A percentile compares a stretch with the other conserved stretches of the same genome.
These are phyloP conservation scores for Cyclotella distinguenda DNA, from an alignment of 108 stramenopile genomes.

Conservation along the genomic window DNA sequence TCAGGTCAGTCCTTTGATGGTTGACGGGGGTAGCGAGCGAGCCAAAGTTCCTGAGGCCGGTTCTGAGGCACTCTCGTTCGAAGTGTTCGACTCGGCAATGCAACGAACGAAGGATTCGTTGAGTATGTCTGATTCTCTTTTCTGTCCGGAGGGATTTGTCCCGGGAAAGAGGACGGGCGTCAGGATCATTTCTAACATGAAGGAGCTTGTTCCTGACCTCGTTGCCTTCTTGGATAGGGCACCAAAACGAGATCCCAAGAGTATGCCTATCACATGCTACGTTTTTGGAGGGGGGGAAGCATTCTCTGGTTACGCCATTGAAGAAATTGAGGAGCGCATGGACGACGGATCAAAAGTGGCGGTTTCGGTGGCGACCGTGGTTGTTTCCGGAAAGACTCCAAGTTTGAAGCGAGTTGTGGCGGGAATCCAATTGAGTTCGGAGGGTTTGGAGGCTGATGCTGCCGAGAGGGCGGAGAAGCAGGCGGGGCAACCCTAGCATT, in stretches of 20 bases:
- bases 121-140: constrained; percentile 61
- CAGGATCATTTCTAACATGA: constrained; percentile 77
- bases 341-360: constrained; percentile 56
- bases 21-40: constrained; percentile 41
- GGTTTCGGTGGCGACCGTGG: constrained; percentile 80
- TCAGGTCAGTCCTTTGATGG: constrained; percentile 67
- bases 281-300: constrained; percentile 56
- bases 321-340: constrained; percentile 69
- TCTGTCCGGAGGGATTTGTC: constrained; percentile 85
- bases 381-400: constrained; percentile 61
- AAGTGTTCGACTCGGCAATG: constrained; percentile 64
- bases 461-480: constrained; percentile 68
- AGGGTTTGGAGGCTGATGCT: constrained; percentile 79
- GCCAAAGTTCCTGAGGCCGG: constrained; percentile 76
- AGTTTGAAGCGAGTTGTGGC: constrained; percentile 69
- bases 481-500: constrained; percentile 40
- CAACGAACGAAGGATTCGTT: constrained; percentile 75
- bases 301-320: constrained; percentile 85
- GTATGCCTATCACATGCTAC: constrained; percentile 77
- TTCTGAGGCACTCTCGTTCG: constrained; percentile 70
- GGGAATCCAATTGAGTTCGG: constrained; percentile 77
- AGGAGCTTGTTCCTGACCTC: constrained; percentile 58
- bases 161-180: constrained; percentile 74
- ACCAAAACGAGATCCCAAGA: constrained; percentile 61
- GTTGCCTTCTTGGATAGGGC: constrained; percentile 83